A percentile compares a stretch with the other conserved stretches of the same genome.
Conservation (phyloP, 176 grass and related monocot species). For the Themeda triandra region DNA sequence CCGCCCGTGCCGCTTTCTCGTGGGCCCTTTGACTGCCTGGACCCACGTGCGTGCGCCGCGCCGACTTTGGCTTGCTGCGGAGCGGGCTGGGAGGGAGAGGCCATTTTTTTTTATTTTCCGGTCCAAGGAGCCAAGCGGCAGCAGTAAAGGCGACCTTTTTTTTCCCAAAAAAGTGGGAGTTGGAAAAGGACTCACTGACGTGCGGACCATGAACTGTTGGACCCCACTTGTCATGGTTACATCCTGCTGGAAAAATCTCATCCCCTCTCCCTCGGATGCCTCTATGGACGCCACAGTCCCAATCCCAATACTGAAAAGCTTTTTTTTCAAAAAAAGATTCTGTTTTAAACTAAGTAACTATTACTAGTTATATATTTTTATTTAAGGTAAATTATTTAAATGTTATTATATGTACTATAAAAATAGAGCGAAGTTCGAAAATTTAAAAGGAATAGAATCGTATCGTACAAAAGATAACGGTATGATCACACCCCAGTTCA, state of each 20-base stretch:
- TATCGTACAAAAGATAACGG: neutral
- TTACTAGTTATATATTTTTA: no score
- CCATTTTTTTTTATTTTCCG: neutral
- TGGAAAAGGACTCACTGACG: neutral
- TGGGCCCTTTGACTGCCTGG: accelerated
- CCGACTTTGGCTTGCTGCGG: neutral
- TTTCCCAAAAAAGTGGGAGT: no score
- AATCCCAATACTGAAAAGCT: no score
- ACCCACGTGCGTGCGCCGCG: neutral
- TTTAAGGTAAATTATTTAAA: no score
- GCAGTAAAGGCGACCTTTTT: neutral
- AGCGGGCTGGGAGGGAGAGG: neutral
- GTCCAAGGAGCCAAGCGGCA: neutral
- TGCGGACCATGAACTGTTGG: neutral
- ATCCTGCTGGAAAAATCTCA: neutral
- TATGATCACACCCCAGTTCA: neutral
- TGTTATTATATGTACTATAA: no score
- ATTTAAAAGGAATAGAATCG: neutral
- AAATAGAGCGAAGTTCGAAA: no score
- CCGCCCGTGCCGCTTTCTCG: neutral
- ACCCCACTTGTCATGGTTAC: neutral
- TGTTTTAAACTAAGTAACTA: no score
- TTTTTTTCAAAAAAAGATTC: no score
- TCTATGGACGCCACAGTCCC: no score
- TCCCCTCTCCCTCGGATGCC: neutral